These are phyloP conservation scores for Candida coquimbonensis DNA, from an alignment of 805 yeast species.

Conservation along the genomic window DNA sequence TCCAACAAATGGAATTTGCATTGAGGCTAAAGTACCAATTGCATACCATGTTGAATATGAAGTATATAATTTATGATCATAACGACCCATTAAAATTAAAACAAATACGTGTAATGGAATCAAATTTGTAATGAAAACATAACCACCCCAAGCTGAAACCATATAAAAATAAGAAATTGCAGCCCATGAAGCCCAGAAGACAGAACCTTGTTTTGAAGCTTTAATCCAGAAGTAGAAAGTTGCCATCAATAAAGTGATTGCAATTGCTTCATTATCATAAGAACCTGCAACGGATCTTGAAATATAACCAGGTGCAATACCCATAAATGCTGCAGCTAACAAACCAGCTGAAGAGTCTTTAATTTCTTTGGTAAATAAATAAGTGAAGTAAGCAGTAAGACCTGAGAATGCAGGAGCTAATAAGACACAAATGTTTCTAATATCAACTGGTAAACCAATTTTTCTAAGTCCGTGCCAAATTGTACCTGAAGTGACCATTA, in stretches of 20 bases:
- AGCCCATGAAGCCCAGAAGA: slow-evolving; percentile 73
- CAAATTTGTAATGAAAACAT: slow-evolving; percentile 95
- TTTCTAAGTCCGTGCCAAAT: slow-evolving; percentile 68
- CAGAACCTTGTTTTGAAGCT: slow-evolving; percentile 85
- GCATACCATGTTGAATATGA: slow-evolving; percentile 97
- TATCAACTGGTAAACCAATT: slow-evolving; percentile 78
- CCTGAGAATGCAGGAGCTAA: slow-evolving; percentile 97
- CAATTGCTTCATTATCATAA: slow-evolving; percentile 98
- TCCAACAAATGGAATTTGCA: slow-evolving; percentile 99
- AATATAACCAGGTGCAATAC: slow-evolving; percentile 97
- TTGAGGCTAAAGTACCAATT: slow-evolving; percentile 93
- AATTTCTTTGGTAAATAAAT: slow-evolving; percentile 81
- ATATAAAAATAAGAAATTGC: slow-evolving; percentile 92
- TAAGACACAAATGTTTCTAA: slow-evolving; percentile 91
- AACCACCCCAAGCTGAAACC: slow-evolving; percentile 99
- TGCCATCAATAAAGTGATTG: slow-evolving; percentile 90
- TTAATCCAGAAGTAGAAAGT: slow-evolving; percentile 96
- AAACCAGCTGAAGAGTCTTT: slow-evolving; percentile 87
- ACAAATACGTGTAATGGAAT: slow-evolving; percentile 94
- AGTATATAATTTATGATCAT: slow-evolving; percentile 71
- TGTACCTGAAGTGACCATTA: slow-evolving; percentile 95
- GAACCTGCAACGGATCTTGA: slow-evolving; percentile 98
- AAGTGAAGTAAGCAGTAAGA: slow-evolving; percentile 84
- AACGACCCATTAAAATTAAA: slow-evolving; percentile 89
- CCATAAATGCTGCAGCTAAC: slow-evolving; percentile 89